Evolutionary conservation across 345 rosid genomes (phyloP), one percentile per base, ranked within the genome.

Genomic region (Citrus unshiu): DNA sequence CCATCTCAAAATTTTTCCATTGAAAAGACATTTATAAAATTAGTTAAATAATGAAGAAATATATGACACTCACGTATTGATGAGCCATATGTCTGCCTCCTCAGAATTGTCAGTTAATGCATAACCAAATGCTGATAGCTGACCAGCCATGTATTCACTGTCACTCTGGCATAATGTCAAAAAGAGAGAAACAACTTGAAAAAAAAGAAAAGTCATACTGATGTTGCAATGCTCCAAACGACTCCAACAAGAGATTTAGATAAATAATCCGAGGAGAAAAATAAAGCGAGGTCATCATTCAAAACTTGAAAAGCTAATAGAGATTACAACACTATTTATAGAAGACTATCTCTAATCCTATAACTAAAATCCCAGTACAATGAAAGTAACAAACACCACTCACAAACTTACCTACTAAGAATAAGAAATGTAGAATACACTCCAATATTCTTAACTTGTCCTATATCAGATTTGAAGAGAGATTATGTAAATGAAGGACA

Each of bases 141-240:
- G 98, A 70, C 99, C 97, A 29, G 95, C 97, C 99, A 96, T 96
- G 84, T 96, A 96, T 85, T 96, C 98, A 86, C 97, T 94, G 81
- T 96, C 99, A 88, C 98, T 96, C 97, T 96, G 93, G 77, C 72
- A 82, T 74, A 75, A 70, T 40, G 40, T 61, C 19, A 66, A 70
- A 49, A 51, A 9, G 40, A 56, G 27, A 73, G 21, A 34, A 19
- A 59, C 16, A 69, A 70, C 5, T 60, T 60, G 13, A 24, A 19
- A 73, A 73, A 2, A 57, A 32, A 57, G 25, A n/a, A 68, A 37
- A 27, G 58, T 63, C 21, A 54, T 9, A 62, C 21, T 72, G 25
- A 39, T 29, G n/a, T 46, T 49, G 13, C 35, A 14, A 18, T 18
- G 22, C 21, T 54, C 21, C 34, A 25, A n/a, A 27, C 1, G 10